Conservation (phyloP, 306 rosid species). For the Vigna reflexopilosa region DNA sequence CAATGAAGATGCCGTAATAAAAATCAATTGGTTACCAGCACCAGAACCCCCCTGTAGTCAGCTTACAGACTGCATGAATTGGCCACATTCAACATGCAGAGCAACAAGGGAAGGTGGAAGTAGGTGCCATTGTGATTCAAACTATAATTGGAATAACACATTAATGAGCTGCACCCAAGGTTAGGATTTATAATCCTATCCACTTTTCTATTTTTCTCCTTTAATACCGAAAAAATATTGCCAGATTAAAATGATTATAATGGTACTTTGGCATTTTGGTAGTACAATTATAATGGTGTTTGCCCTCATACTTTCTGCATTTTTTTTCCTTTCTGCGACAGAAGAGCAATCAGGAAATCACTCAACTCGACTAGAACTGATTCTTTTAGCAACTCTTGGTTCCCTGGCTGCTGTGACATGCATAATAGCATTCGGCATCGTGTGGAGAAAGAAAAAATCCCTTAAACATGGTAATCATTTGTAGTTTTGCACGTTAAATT, state of each 20-base stretch:
- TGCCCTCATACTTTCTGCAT: background rate
- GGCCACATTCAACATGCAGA: slow-evolving; percentile 53
- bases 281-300: background rate
- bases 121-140: slow-evolving; percentile 48
- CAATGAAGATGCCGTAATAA: background rate
- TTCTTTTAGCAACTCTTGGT: background rate
- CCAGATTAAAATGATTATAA: too few relatives aligned
- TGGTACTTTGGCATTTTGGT: too few relatives aligned
- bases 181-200: background rate
- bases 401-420: slow-evolving; percentile 7
- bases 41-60: slow-evolving; percentile 46
- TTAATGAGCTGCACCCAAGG: slow-evolving; percentile 34
- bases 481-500: slow-evolving; percentile 6
- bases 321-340: slow-evolving; percentile 11
- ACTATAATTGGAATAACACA: slow-evolving; percentile 34
- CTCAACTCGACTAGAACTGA: background rate
- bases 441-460: slow-evolving; percentile 29
- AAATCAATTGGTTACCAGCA: slow-evolving; percentile 48
- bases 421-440: background rate
- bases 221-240: background rate
- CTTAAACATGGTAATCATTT: slow-evolving; percentile 30
- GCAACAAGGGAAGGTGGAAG: background rate
- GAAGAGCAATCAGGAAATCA: slow-evolving; percentile 8
- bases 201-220: background rate
- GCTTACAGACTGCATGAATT: slow-evolving; percentile 30